Evolutionary conservation across 1,139 yeast genomes (phyloP), one percentile per base, ranked within the genome.

Genomic region (Eremothecium sinecaudum): DNA sequence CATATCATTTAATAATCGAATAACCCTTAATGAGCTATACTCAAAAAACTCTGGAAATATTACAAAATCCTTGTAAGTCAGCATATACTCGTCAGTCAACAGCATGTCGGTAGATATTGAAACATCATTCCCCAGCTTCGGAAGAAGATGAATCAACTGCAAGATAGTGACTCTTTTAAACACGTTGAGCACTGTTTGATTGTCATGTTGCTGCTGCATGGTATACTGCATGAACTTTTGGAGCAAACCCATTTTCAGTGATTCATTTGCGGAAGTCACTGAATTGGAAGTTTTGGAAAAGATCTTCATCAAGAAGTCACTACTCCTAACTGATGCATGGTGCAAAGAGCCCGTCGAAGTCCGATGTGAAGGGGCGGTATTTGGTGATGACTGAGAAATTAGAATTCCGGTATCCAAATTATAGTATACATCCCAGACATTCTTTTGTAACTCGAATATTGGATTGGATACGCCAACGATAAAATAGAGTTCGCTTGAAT

Each of bases 391-490:
- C 23, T 27, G 25, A 28, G 11, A 32, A 5, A 22, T 24, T 7
- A 53, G 30, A 7, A 34, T 27, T 9, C 43, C 50, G 1, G 32
- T 29, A 33, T 53, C 59, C 28, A 53, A 24, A 38, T 53, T 50
- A 31, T 51, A 53, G 31, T 45, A 51, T 31, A 40, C 45, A 35
- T 53, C 56, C 54, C 56, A 53, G 5, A 46, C 25, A 33, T 48
- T 48, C 9, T 38, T 34, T 31, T 51, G 56, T 16, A 36, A 40
- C 38, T 48, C 45, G 30, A 53, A 52, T 5, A 53, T 51, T 8
- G 58, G 56, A 32, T 54, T 54, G 2, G 54, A 46, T 4, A 55
- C 52, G 6, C 59, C 59, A 4, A 50, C 39, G 9, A 54, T 43
- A n/a, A 38, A 35, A 29, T 46, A 40, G 7, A 10, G 7, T 19